Conservation (phyloP, 169 alveolate genomes). For the Cytauxzoon felis region DNA sequence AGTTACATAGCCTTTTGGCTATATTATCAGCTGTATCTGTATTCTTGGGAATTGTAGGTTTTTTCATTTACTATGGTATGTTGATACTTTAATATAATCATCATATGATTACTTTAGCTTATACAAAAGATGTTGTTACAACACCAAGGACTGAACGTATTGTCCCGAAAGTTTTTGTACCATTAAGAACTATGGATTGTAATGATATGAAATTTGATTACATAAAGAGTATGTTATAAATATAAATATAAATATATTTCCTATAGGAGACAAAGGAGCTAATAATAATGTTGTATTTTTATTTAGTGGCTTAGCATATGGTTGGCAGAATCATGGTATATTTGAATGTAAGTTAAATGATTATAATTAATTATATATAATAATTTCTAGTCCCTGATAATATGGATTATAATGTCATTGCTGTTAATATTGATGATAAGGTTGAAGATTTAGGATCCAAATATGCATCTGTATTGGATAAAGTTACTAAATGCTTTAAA, state of each 20-base stretch:
- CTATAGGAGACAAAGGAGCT: background rate
- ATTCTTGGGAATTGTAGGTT: background rate
- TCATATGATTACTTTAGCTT: too few species aligned
- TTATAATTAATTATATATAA: too few species aligned
- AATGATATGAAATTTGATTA: background rate
- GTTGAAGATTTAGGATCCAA: background rate
- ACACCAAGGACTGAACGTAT: background rate
- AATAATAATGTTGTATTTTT: background rate
- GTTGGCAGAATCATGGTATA: background rate
- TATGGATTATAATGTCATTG: background rate
- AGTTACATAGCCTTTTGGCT: background rate
- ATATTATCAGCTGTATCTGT: background rate
- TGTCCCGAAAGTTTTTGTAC: background rate
- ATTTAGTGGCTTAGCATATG: background rate
- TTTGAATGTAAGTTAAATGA: too few species aligned
- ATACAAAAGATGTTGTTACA: background rate
- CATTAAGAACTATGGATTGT: background rate
- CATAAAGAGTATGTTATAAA: background rate
- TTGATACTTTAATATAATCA: too few species aligned
- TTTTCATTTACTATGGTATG: too few species aligned
- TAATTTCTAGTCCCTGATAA: constrained; percentile 9
- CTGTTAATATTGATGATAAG: background rate
- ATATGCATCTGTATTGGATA: background rate
- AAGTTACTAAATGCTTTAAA: background rate
- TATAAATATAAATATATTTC: background rate